Conservation (phyloP, 108 stramenopile genomes). For the Pseudonitzschia multiseries region DNA sequence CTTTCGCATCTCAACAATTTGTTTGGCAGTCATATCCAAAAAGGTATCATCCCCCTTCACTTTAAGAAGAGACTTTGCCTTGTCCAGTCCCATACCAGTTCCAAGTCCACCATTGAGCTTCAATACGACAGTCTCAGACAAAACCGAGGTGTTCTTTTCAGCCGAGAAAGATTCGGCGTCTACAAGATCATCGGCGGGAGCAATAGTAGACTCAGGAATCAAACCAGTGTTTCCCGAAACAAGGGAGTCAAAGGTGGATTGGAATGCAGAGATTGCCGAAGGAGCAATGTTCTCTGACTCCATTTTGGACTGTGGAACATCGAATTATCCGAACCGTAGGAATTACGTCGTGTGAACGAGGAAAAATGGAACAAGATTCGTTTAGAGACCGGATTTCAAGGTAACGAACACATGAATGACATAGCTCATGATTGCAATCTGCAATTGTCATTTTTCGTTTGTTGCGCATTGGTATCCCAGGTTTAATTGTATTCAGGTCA, state of each 20-base stretch:
- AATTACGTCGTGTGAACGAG: background rate
- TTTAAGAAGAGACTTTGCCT: conserved; percentile 96
- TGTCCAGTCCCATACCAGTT: conserved; percentile 99
- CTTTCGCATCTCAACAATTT: conserved; percentile 93
- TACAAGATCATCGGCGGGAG: conserved; percentile 90
- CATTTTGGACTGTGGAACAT: conserved; percentile 81
- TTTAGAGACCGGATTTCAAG: background rate
- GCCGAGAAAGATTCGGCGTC: conserved; percentile 58
- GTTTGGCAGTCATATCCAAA: conserved; percentile 98
- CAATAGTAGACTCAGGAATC: conserved; percentile 92
- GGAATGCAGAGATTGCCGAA: conserved; percentile 90
- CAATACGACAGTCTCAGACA: conserved; percentile 93
- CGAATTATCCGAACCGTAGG: background rate
- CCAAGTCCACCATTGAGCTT: conserved; percentile 99
- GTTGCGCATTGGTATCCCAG: too few species aligned
- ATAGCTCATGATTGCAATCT: too few species aligned
- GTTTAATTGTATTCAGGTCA: too few species aligned
- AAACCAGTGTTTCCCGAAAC: conserved; percentile 94
- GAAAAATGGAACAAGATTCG: background rate
- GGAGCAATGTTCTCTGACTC: conserved; percentile 82
- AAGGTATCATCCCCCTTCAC: conserved; percentile 98
- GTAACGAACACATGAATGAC: too few species aligned
- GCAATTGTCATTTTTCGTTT: too few species aligned
- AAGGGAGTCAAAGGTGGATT: conserved; percentile 86
- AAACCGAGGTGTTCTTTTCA: conserved; percentile 71